A percentile compares a stretch with the other conserved stretches of the same genome.
Conservation (phyloP, 768 basidiomycete species). For the Leucocoprinus sp. region DNA sequence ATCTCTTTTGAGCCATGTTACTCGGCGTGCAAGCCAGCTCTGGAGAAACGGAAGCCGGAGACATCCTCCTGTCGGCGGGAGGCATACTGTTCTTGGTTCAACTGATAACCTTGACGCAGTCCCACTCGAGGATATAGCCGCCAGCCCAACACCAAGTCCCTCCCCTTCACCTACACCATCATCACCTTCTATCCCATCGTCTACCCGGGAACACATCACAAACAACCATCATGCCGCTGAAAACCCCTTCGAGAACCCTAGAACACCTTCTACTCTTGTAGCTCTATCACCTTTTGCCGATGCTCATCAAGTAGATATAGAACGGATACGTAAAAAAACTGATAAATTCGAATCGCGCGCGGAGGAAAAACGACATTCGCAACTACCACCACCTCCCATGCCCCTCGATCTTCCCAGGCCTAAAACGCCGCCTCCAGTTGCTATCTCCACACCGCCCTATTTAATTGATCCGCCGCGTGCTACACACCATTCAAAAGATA, state of each 20-base stretch:
- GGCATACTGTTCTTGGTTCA: constrained; percentile 40
- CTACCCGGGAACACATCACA: not conserved
- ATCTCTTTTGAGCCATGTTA: constrained; percentile 51
- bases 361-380: constrained; percentile 8
- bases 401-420: constrained; percentile 53
- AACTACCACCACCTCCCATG: constrained; percentile 37
- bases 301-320: constrained; percentile 16
- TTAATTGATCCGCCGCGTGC: constrained; percentile 17
- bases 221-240: not conserved
- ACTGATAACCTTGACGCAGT: constrained; percentile 45
- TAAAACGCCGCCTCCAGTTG: constrained; percentile 29
- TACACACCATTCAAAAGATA: constrained; percentile 12
- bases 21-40: constrained; percentile 50
- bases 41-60: constrained; percentile 37
- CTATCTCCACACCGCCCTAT: constrained; percentile 18
- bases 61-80: constrained; percentile 24
- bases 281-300: constrained; percentile 45
- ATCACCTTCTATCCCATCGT: not conserved
- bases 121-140: constrained; percentile 45
- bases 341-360: not conserved
- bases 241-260: constrained; percentile 9
- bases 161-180: constrained; percentile 19
- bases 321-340: constrained; percentile 14
- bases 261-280: constrained; percentile 13
- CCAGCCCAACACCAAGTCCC: constrained; percentile 31